Percentiles rank a stretch among this genome's conserved stretches.
These are phyloP conservation scores for Coffea canephora DNA, from an alignment of 257 asterid species.

Conservation along the genomic window DNA sequence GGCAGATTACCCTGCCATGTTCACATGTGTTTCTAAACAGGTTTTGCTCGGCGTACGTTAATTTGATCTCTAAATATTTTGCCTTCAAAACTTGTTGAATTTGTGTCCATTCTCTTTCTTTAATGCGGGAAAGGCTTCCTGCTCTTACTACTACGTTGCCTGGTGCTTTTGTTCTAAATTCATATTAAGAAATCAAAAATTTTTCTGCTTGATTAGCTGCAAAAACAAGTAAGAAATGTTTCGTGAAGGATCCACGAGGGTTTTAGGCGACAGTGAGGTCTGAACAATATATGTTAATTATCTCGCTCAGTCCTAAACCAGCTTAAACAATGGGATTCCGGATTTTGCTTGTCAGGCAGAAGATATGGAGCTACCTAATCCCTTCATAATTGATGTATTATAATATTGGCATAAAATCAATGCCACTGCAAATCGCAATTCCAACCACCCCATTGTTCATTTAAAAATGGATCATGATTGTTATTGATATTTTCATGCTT, in stretches of 20 bases:
- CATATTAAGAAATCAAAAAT: too few relatives aligned
- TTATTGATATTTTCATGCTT: neutral
- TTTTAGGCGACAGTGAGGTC: too few relatives aligned
- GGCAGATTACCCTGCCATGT: too few relatives aligned
- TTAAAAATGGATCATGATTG: neutral
- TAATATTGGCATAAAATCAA: neutral
- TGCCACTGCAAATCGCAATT: neutral
- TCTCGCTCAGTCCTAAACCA: neutral
- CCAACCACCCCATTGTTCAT: slow-evolving; percentile 2
- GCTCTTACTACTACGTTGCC: too few relatives aligned
- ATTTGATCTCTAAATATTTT: too few relatives aligned
- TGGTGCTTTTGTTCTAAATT: too few relatives aligned
- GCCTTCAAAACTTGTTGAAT: too few relatives aligned
- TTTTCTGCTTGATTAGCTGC: too few relatives aligned
- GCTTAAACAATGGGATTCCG: neutral
- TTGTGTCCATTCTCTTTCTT: too few relatives aligned
- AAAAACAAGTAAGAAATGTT: neutral
- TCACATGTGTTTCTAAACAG: too few relatives aligned
- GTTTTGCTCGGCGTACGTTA: too few relatives aligned
- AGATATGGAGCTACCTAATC: slow-evolving; percentile 12
- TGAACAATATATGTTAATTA: neutral
- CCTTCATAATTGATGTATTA: neutral
- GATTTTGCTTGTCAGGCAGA: slow-evolving; percentile 10
- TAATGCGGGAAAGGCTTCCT: too few relatives aligned
- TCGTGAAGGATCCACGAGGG: neutral